Conservation (phyloP, 768 basidiomycete genomes). For the Phanerochaete sordida region DNA sequence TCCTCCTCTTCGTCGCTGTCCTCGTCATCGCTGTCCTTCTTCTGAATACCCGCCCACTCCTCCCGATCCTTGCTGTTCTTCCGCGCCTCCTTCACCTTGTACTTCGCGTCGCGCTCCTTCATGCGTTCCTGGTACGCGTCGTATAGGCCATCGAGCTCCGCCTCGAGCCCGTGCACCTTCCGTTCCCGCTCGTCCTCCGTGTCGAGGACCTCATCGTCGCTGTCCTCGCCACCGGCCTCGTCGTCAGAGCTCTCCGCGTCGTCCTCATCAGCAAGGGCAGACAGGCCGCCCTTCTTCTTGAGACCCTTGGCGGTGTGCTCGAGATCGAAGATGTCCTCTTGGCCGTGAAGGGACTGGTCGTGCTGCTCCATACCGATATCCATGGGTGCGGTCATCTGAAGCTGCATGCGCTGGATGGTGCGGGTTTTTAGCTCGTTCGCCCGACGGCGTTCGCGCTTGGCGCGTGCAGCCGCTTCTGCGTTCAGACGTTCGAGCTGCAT, state of each 20-base stretch:
- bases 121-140: conserved; percentile 79
- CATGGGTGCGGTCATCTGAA: conserved; percentile 96
- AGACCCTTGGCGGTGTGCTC: conserved; percentile 51
- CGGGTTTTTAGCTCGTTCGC: conserved; percentile 86
- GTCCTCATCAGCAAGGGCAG: conserved; percentile 32
- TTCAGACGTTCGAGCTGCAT: conserved; percentile 85
- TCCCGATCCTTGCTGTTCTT: conserved; percentile 70
- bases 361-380: conserved; percentile 89
- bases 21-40: conserved; percentile 37
- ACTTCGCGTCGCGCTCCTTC: conserved; percentile 84
- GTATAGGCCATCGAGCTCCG: conserved; percentile 87
- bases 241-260: conserved; percentile 38
- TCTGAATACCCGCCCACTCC: conserved; percentile 76
- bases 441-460: conserved; percentile 77
- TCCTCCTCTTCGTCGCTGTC: conserved; percentile 33
- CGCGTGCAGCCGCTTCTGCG: conserved; percentile 64
- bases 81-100: conserved; percentile 75
- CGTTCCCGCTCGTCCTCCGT: conserved; percentile 68
- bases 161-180: conserved; percentile 65
- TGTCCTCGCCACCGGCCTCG: conserved; percentile 37
- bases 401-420: conserved; percentile 91
- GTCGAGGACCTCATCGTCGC: conserved; percentile 45
- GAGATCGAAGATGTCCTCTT: conserved; percentile 89
- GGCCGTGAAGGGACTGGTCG: conserved; percentile 70
- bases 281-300: conserved; percentile 37